Evolutionary conservation across 208 protist genomes (phyloP), one percentile per base, ranked within the genome.

Genomic region (Crithidia expoeki): DNA sequence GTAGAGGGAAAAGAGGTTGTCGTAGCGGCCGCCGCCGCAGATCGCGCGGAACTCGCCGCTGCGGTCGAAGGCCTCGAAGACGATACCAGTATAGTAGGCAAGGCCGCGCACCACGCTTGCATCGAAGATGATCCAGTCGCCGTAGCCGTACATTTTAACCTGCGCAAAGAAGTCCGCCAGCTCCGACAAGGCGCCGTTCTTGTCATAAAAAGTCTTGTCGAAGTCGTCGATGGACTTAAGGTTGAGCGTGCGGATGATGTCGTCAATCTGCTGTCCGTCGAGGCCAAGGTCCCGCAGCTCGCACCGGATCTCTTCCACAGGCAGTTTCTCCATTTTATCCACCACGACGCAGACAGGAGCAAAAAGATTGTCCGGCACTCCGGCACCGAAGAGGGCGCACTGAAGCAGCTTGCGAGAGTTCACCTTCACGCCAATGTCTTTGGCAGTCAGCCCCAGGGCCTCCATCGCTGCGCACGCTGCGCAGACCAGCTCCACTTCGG

Each of bases 31-130:
- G 25, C 97, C 97, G 36, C 97, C 97, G 82, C 83, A 98, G 59
- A 99, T 90, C 32, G 97, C 97, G 58, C 97, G 91, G 44, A 98
- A 91, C 70, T 96, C 95, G 55, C 94, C 92, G 23, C 74, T 83
- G 42, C 92, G 85, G 66, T 98, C 97, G 66, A 98, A 98, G 27
- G 84, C 94, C 76, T 98, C 97, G 79, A 98, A 98, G 4, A 98
- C 97, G 60, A 98, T 94, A 44, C 97, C 97, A 25, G 97, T 98
- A 88, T 98, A 98, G 78, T 98, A 98, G 2, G 96, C 92, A 16
- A 98, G 80, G 4, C 97, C 97, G 44, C 97, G 86, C 34, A 99
- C 96, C 17, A 98, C 94, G 57, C 88, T 97, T 25, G 94, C 94
- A 75, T 98, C 95, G 67, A 98, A 98, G 9, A 78, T 44, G 32